These are phyloP conservation scores for Daldinia concentrica DNA, from an alignment of 495 filamentous ascomycete genomes.

Conservation along the genomic window DNA sequence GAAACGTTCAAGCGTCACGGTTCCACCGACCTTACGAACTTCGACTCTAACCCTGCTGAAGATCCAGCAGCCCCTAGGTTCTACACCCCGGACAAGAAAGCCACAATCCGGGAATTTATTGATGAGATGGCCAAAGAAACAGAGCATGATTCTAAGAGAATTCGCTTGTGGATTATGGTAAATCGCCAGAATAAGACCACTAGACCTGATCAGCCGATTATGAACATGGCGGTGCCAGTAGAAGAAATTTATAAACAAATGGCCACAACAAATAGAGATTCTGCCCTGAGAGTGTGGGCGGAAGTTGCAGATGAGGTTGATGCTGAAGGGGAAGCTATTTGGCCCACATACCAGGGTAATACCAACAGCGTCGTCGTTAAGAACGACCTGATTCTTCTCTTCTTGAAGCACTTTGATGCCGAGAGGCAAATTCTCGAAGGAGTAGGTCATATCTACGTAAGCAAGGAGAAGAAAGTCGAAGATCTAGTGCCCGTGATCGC, in stretches of 20 bases:
- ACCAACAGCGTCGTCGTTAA: slow-evolving; percentile 59
- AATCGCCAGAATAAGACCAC: slow-evolving; percentile 98
- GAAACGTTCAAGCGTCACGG: slow-evolving; percentile 80
- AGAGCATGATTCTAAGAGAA: slow-evolving; percentile 65
- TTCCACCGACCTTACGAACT: slow-evolving; percentile 83
- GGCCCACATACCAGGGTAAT: slow-evolving; percentile 65
- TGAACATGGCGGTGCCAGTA: slow-evolving; percentile 77
- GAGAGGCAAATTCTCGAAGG: slow-evolving; percentile 78
- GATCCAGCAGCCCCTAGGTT: slow-evolving; percentile 69
- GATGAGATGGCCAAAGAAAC: slow-evolving; percentile 73
- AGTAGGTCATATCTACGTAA: slow-evolving; percentile 83
- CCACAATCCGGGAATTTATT: slow-evolving; percentile 78
- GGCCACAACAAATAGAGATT: slow-evolving; percentile 67
- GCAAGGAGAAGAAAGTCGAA: slow-evolving; percentile 83
- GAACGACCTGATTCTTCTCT: slow-evolving; percentile 75
- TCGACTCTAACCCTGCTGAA: slow-evolving; percentile 63
- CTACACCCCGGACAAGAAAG: slow-evolving; percentile 76
- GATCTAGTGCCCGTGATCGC: slow-evolving; percentile 85
- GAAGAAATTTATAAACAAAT: slow-evolving; percentile 78
- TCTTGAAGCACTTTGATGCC: slow-evolving; percentile 91
- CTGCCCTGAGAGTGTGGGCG: slow-evolving; percentile 84
- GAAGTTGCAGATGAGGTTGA: slow-evolving; percentile 74
- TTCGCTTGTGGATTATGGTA: slow-evolving; percentile 96
- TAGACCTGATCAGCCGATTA: slow-evolving; percentile 85
- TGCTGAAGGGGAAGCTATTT: slow-evolving; percentile 70